These are phyloP conservation scores for Hondaea fermentalgiana DNA, from an alignment of 108 stramenopile genomes.

Conservation along the genomic window DNA sequence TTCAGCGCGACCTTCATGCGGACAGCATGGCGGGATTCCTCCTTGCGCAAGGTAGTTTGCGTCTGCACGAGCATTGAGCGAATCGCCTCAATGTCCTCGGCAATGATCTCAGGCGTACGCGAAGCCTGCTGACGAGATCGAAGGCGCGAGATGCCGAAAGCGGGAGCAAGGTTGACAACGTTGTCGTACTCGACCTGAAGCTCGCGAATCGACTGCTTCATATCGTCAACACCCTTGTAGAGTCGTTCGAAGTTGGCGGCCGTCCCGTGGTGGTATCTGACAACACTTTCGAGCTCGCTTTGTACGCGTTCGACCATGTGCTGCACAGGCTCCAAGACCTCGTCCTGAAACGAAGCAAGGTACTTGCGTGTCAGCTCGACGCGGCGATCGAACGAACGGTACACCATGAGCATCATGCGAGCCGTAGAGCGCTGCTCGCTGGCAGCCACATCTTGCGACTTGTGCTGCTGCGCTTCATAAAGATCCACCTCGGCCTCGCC, in stretches of 20 bases:
- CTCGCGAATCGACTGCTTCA: background rate
- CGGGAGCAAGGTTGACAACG: background rate
- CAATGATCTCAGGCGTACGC: background rate
- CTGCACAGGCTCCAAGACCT: background rate
- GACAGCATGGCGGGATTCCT: background rate
- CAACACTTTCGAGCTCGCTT: background rate
- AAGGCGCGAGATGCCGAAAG: background rate
- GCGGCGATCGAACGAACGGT: background rate
- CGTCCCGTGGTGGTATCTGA: background rate
- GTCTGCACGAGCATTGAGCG: background rate
- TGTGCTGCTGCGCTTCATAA: background rate
- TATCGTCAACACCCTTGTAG: background rate
- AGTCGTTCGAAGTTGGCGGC: background rate
- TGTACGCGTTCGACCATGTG: background rate
- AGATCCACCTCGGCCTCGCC: background rate
- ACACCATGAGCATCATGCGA: background rate
- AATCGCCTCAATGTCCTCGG: background rate
- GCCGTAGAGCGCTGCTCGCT: background rate
- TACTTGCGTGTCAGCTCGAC: background rate
- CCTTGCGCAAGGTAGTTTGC: background rate
- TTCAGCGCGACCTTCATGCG: background rate
- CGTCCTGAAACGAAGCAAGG: background rate
- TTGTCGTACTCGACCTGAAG: background rate
- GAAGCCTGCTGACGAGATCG: background rate
- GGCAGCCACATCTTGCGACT: constrained; percentile 8